Base-by-base conservation (phyloP, 176 grass and related monocot genomes). In the Secale cereale region DNA sequence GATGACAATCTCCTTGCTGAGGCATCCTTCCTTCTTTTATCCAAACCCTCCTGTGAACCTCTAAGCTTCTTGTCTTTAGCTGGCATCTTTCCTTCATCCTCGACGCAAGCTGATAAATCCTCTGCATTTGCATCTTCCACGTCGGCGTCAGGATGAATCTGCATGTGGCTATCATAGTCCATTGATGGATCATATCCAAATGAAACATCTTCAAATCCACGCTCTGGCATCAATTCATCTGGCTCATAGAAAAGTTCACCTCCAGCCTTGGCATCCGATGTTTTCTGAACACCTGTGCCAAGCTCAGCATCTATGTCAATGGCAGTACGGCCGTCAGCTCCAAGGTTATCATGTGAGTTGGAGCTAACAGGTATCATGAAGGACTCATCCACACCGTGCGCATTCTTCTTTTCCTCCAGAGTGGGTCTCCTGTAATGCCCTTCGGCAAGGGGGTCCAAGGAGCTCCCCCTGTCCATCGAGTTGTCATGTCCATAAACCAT, bases 221-320 rank as follows among this genome's bases (percentile, higher is more conserved):
- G 91, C 78, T 96, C 86, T 59, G 93, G 93, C 77, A 95, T 90
- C 78, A 99, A 82, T 48, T 99, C 97, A 76, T 86, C 91, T 78
- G 97, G 93, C 79, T 96, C 97, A 68, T 94, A 99, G 84, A 83
- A 90, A 48, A 94, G 88, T 84, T 92, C 91, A 77, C 37, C 82
- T 77, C 41, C 89, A 72, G 31, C 45, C 80, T 83, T 92, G 74
- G 72, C 80, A 86, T 88, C 74, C 77, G 89, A 90, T 68, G 73
- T 82, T 13, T 79, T 87, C 20, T 86, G 70, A 74, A 59, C 72
- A 29, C 29, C 61, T 70, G 22, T 37, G n/a, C 87, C 84, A 83
- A 96, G 66, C 72, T 99, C 97, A 70, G 87, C 91, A 87, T 96
- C 88, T 65, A 96, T 96, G 81, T 96, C 93, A 82, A 99, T 88